Base-by-base conservation (phyloP, 805 yeast genomes). In the Wickerhamomyces bovis region DNA sequence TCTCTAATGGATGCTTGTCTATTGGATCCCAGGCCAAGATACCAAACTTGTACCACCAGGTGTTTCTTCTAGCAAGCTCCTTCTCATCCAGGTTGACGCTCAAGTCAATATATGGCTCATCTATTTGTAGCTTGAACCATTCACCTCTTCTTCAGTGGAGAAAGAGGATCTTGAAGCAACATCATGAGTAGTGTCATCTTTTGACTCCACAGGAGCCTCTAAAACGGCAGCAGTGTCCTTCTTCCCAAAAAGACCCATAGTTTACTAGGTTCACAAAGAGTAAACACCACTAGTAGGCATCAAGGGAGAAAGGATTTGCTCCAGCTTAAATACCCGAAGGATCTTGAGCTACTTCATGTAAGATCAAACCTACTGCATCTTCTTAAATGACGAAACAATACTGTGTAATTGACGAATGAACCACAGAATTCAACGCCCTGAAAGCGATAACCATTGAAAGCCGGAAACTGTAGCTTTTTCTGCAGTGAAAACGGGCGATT, bases 1-100 rank as follows among this genome's bases (percentile, higher is more conserved):
- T 54, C 47, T 71, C 73, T 6, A 49, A 45, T 2, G 68, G 67
- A 26, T 45, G 48, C 22, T 45, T 45, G 25, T 45, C 48, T 39
- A 44, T 44, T 2, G 51, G 47, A 39, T 48, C 51, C 51, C 51
- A 48, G 1, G 45, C 22, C 13, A 48, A 44, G 16, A 48, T 48
- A 31, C 43, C 44, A 7, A 35, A 3, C 19, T 49, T 46, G 23
- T 46, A 49, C 52, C 52, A 49, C 52, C 52, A 49, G 7, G 26
- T 44, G 8, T 38, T 35, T 44, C 53, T 50, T 47, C 53, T 47
- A 11, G 21, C 41, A 1, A 42, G 3, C 28, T 50, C 53, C 8
- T 28, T 39, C 16, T 44, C 46, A 19, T 35, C 35, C 11, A 47
- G 15, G 8, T 39, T 18, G 10, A 50, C 45, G 3, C n/a, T 16